These are phyloP conservation scores for Claviceps sp. DNA, from an alignment of 2,329 filamentous ascomycete species.

Conservation along the genomic window DNA sequence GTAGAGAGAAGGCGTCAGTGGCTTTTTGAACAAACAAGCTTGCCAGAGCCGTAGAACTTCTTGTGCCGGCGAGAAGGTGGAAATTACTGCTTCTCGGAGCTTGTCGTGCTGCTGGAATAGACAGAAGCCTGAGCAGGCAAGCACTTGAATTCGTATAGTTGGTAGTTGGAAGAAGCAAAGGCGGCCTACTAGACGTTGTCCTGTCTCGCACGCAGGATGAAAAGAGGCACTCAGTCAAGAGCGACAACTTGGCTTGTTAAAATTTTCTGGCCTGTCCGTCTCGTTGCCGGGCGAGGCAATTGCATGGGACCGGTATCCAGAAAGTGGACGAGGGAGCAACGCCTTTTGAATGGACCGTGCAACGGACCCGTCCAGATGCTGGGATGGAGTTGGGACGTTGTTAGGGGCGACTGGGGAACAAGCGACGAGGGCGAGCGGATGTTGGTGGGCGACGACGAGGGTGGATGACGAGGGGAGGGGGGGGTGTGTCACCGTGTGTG, in stretches of 20 bases:
- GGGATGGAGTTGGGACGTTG: slow-evolving; percentile 19
- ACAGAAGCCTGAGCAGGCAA: not conserved
- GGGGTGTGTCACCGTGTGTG: too few species aligned
- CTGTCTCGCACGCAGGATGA: slow-evolving; percentile 6
- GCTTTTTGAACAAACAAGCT: slow-evolving; percentile 1
- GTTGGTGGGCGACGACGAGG: too few species aligned
- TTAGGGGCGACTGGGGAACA: slow-evolving; percentile 15
- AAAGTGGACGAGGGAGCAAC: slow-evolving; percentile 22
- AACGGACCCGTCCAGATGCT: slow-evolving; percentile 10
- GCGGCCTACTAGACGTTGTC: not conserved
- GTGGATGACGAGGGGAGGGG: too few species aligned
- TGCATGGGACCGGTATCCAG: slow-evolving; percentile 17
- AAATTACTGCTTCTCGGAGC: slow-evolving; percentile 1
- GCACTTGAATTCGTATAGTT: not conserved
- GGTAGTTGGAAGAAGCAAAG: not conserved
- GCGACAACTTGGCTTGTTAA: slow-evolving; percentile 4
- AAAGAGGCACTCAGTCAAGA: slow-evolving; percentile 8
- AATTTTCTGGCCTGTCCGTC: slow-evolving; percentile 4
- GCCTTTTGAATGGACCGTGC: slow-evolving; percentile 27
- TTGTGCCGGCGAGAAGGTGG: not conserved
- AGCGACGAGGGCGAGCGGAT: not conserved
- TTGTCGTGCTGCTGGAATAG: not conserved
- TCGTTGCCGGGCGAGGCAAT: slow-evolving; percentile 13
- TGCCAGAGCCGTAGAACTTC: not conserved
- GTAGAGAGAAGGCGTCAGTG: not conserved